These are phyloP conservation scores for Coemansia sp. DNA, from an alignment of 192 early-diverging fungal species.

Conservation along the genomic window DNA sequence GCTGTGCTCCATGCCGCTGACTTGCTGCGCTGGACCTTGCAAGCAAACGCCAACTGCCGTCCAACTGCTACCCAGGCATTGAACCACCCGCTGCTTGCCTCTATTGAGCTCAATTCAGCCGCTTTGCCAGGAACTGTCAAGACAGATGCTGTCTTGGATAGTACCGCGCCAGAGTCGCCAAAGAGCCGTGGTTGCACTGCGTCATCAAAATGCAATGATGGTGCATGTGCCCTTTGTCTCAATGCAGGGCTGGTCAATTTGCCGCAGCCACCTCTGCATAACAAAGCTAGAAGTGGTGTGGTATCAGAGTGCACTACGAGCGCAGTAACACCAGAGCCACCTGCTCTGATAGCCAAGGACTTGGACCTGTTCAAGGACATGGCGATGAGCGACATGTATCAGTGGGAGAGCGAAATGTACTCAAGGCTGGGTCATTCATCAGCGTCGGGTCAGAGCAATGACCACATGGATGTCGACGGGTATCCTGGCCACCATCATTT, in stretches of 20 bases:
- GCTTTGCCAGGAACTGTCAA: not conserved
- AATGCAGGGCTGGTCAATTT: not conserved
- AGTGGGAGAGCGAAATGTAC: slow-evolving; percentile 49
- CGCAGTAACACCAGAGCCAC: not conserved
- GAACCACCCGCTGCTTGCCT: slow-evolving; percentile 57
- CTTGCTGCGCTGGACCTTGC: slow-evolving; percentile 59
- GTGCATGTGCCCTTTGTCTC: not conserved
- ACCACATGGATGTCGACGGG: slow-evolving; percentile 24
- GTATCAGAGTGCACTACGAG: slow-evolving; percentile 25
- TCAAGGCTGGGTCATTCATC: slow-evolving; percentile 10
- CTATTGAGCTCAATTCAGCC: slow-evolving; percentile 12
- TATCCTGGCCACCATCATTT: not conserved
- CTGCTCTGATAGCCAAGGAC: not conserved
- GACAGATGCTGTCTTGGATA: not conserved
- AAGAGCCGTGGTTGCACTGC: not conserved
- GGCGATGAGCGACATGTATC: slow-evolving; percentile 15
- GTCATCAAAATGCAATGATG: not conserved
- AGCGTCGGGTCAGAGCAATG: slow-evolving; percentile 5
- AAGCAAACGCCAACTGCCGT: slow-evolving; percentile 55
- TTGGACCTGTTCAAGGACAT: slow-evolving; percentile 28
- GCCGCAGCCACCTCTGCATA: not conserved
- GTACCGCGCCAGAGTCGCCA: not conserved
- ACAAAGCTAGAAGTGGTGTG: slow-evolving; percentile 3
- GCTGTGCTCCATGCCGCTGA: slow-evolving; percentile 62
- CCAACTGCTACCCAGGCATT: slow-evolving; percentile 59